These are phyloP conservation scores for Acacia acuminata DNA, from an alignment of 306 rosid genomes.

Conservation along the genomic window DNA sequence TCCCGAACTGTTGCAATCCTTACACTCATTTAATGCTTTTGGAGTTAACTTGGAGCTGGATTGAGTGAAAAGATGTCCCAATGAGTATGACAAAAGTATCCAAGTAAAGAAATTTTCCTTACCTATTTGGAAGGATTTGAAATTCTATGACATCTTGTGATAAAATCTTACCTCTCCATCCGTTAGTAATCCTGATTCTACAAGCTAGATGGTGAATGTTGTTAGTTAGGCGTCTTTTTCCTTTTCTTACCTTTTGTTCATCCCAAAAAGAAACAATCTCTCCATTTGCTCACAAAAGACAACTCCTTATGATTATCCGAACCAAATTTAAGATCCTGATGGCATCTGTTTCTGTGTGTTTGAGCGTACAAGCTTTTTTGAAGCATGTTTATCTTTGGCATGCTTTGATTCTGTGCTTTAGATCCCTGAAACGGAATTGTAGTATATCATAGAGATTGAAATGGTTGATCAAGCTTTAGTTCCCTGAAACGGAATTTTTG, in stretches of 20 bases:
- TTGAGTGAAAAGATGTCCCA: neutral
- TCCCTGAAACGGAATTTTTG: too few relatives aligned
- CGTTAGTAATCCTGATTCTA: neutral
- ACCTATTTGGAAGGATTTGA: neutral
- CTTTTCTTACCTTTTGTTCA: neutral
- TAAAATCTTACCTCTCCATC: neutral
- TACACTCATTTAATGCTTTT: neutral
- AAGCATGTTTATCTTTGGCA: neutral
- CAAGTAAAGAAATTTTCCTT: neutral
- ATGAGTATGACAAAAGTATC: neutral
- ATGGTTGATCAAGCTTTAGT: neutral
- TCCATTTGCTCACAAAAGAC: neutral
- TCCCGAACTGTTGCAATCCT: neutral
- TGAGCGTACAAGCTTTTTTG: too few relatives aligned
- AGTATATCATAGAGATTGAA: neutral
- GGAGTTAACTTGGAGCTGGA: neutral
- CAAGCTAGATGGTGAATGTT: neutral
- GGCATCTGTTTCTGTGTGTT: neutral
- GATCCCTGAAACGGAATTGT: neutral
- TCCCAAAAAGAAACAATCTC: neutral
- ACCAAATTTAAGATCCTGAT: neutral
- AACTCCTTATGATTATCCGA: neutral
- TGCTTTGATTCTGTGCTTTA: neutral
- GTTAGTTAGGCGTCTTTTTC: neutral
- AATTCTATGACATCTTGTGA: neutral